Percentiles rank a stretch among this genome's conserved stretches.
phyloP scores from a whole-genome alignment of 2,329 filamentous ascomycete species.

The Amauroascus niger region DNA sequence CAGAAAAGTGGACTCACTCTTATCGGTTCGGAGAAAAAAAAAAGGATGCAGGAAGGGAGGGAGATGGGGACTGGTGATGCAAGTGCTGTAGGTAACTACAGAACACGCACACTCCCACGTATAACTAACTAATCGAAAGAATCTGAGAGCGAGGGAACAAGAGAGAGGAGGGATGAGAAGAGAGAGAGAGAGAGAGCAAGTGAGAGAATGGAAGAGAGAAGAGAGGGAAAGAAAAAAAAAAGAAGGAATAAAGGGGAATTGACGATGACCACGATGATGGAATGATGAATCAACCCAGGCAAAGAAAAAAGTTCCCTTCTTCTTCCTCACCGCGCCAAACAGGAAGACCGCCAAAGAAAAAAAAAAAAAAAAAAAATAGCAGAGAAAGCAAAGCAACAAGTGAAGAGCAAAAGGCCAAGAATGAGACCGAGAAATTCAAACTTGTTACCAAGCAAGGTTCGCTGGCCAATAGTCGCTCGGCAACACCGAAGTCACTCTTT shows the following conservation, averaged over 20 bases:
- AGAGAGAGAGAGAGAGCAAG: not conserved
- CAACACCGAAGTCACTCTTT: constrained; percentile 1
- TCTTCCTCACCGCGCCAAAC: too few relatives aligned
- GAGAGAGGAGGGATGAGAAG: not conserved
- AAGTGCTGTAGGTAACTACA: not conserved
- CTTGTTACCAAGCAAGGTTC: not conserved
- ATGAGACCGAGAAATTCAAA: not conserved
- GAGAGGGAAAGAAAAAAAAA: not conserved
- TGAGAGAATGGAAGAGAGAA: not conserved
- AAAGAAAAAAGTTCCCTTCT: too few relatives aligned
- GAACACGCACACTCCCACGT: not conserved
- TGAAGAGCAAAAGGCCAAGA: not conserved
- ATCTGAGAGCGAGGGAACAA: too few relatives aligned
- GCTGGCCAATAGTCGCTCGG: not conserved
- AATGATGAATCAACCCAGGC: too few relatives aligned
- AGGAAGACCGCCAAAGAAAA: not conserved
- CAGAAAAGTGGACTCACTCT: constrained; percentile 7
- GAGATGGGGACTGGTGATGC: not conserved
- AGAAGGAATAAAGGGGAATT: not conserved
- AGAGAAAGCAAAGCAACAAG: not conserved
- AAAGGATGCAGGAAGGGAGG: not conserved
- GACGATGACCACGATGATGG: not conserved
- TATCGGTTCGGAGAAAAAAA: constrained; percentile 7
- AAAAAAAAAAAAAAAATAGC: not conserved
- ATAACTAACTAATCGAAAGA: too few relatives aligned